Conservation (phyloP, 2,329 filamentous ascomycete species). For the Pseudogymnoascus sp. region DNA sequence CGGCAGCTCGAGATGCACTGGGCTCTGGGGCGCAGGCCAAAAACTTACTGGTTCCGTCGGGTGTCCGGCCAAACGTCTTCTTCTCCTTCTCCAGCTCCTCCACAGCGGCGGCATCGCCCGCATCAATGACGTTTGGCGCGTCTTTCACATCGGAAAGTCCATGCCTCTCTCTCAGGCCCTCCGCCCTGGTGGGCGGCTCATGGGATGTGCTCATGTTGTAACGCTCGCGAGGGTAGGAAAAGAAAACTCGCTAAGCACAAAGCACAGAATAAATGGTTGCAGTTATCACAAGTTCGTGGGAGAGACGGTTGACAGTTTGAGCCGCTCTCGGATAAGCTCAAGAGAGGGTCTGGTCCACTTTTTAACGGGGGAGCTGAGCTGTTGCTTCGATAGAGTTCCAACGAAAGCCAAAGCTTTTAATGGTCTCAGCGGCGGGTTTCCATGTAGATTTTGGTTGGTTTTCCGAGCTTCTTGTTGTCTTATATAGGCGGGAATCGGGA, state of each 20-base stretch:
- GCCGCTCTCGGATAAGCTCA: constrained; percentile 6
- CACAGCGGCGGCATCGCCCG: background rate
- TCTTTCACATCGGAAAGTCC: background rate
- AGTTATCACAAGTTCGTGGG: constrained; percentile 6
- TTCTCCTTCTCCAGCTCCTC: constrained; percentile 43
- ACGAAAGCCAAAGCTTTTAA: constrained; percentile 2
- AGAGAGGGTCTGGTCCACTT: constrained; percentile 2
- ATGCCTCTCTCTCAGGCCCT: constrained; percentile 6
- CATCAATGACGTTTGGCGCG: background rate
- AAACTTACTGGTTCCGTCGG: constrained; percentile 76
- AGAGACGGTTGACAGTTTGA: constrained; percentile 1
- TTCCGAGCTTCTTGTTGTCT: background rate
- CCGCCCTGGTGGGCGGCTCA: constrained; percentile 5
- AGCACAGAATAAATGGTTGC: constrained; percentile 2
- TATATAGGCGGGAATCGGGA: background rate
- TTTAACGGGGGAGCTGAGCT: constrained; percentile 4
- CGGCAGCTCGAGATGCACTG: background rate
- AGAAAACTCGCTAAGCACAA: constrained; percentile 5
- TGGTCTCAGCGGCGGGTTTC: background rate
- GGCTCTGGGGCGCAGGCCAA: background rate
- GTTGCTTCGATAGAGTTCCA: constrained; percentile 6
- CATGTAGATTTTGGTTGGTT: background rate
- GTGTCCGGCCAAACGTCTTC: constrained; percentile 86
- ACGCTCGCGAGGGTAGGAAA: background rate
- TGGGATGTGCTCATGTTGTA: constrained; percentile 8